phyloP scores from a whole-genome alignment of 1,139 yeast genomes.

The Torulaspora globosa region DNA sequence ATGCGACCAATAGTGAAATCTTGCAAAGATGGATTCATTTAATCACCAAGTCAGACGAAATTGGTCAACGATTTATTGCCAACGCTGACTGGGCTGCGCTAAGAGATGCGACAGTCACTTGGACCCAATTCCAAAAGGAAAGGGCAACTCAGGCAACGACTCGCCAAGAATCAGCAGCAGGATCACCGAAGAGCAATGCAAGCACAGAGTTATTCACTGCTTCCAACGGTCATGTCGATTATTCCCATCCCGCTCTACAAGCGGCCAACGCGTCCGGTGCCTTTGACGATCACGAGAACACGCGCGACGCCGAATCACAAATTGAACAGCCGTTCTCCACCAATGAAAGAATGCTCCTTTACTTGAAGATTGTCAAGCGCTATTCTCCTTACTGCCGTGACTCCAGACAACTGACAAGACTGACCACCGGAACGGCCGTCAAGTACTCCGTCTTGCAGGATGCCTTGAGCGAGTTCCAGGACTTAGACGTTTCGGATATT shows the following conservation, averaged over 20 bases:
- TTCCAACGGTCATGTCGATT: slow-evolving; percentile 26
- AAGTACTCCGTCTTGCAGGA: slow-evolving; percentile 41
- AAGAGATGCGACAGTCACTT: slow-evolving; percentile 67
- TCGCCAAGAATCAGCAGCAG: slow-evolving; percentile 4
- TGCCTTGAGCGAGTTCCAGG: slow-evolving; percentile 39
- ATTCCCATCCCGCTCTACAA: slow-evolving; percentile 37
- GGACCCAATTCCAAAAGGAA: slow-evolving; percentile 30
- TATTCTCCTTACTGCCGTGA: slow-evolving; percentile 49
- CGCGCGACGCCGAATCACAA: slow-evolving; percentile 8
- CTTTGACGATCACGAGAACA: slow-evolving; percentile 32
- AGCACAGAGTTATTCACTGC: slow-evolving; percentile 16
- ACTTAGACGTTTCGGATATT: slow-evolving; percentile 39
- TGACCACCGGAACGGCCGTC: slow-evolving; percentile 42
- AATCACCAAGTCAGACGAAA: slow-evolving; percentile 49
- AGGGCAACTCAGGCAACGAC: not conserved
- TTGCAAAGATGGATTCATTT: slow-evolving; percentile 60
- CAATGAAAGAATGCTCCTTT: slow-evolving; percentile 50
- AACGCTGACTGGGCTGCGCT: slow-evolving; percentile 87
- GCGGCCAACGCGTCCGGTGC: slow-evolving; percentile 40
- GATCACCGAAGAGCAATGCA: slow-evolving; percentile 15
- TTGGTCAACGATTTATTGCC: slow-evolving; percentile 59
- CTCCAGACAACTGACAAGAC: slow-evolving; percentile 42
- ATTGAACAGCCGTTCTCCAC: slow-evolving; percentile 20
- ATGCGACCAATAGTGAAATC: slow-evolving; percentile 53
- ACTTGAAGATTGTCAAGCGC: slow-evolving; percentile 54